These are phyloP conservation scores for Sporodiniella umbellata DNA, from an alignment of 371 early-diverging fungal species.

Conservation along the genomic window DNA sequence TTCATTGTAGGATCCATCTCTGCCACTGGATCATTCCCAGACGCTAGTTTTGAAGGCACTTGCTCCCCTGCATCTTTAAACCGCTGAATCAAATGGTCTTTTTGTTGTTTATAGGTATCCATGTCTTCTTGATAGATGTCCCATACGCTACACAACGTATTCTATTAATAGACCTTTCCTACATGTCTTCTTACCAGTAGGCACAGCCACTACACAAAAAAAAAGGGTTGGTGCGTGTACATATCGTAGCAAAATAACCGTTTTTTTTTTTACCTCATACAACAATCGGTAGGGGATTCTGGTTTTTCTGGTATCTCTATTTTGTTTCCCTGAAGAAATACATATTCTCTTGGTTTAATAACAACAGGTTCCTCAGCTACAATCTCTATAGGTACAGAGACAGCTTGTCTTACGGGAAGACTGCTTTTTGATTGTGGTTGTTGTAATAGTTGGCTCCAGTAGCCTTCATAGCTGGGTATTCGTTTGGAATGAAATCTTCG, in stretches of 20 bases:
- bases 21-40: constrained; percentile 18
- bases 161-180: background rate
- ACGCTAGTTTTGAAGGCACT: constrained; percentile 22
- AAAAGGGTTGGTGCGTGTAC: too few relatives aligned
- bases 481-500: constrained; percentile 13
- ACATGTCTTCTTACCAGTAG: constrained; percentile 29
- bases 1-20: constrained; percentile 47
- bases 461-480: constrained; percentile 32
- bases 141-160: constrained; percentile 30
- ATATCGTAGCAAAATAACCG: too few relatives aligned
- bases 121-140: constrained; percentile 47
- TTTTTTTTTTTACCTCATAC: constrained; percentile 39
- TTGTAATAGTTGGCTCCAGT: constrained; percentile 32
- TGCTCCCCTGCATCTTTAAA: constrained; percentile 24
- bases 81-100: constrained; percentile 16
- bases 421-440: constrained; percentile 7
- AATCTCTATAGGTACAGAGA: constrained; percentile 13
- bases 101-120: constrained; percentile 30
- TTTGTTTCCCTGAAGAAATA: constrained; percentile 21
- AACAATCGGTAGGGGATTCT: constrained; percentile 35
- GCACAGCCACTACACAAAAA: constrained; percentile 33
- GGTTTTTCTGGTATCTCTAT: constrained; percentile 33
- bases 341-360: constrained; percentile 4
- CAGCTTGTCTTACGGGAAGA: background rate
- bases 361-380: background rate